These are phyloP conservation scores for Strobilomyces dryophilus DNA, from an alignment of 768 basidiomycete species.

Conservation along the genomic window DNA sequence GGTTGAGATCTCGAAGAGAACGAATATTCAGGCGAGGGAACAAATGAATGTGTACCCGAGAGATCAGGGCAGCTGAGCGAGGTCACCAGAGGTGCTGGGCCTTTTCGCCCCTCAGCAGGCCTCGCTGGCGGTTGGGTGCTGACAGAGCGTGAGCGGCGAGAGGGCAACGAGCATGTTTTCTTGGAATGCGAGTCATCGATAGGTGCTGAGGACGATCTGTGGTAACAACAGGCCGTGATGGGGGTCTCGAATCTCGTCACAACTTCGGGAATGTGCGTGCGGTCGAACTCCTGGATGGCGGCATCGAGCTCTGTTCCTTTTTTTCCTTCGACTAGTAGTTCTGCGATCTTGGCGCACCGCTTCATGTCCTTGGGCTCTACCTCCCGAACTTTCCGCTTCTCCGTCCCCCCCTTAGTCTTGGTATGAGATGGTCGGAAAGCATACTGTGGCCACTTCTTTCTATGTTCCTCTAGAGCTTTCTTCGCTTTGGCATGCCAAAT, in stretches of 20 bases:
- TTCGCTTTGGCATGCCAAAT: constrained; percentile 77
- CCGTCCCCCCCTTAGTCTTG: constrained; percentile 27
- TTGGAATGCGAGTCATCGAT: constrained; percentile 37
- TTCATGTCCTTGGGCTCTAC: constrained; percentile 50
- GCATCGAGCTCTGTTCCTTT: constrained; percentile 56
- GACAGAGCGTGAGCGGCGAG: constrained; percentile 18
- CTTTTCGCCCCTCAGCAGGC: constrained; percentile 1
- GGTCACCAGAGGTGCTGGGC: constrained; percentile 1
- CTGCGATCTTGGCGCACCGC: constrained; percentile 64
- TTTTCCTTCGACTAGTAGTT: constrained; percentile 62
- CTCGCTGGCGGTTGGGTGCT: constrained; percentile 22
- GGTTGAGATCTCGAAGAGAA: constrained; percentile 40
- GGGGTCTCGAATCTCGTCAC: constrained; percentile 71
- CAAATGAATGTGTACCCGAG: constrained; percentile 33
- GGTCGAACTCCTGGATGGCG: constrained; percentile 59
- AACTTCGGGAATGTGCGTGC: constrained; percentile 51
- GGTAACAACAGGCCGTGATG: constrained; percentile 66
- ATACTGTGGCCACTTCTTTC: constrained; percentile 67
- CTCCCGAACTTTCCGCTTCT: constrained; percentile 33
- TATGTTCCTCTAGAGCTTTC: constrained; percentile 68
- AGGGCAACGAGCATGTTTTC: constrained; percentile 23
- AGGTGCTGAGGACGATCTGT: constrained; percentile 63
- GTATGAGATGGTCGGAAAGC: constrained; percentile 63
- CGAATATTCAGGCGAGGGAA: constrained; percentile 24
- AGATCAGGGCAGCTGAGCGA: constrained; percentile 30